Evolutionary conservation across 805 yeast species (phyloP).

Genomic region (Dipodascus geniculatus): DNA sequence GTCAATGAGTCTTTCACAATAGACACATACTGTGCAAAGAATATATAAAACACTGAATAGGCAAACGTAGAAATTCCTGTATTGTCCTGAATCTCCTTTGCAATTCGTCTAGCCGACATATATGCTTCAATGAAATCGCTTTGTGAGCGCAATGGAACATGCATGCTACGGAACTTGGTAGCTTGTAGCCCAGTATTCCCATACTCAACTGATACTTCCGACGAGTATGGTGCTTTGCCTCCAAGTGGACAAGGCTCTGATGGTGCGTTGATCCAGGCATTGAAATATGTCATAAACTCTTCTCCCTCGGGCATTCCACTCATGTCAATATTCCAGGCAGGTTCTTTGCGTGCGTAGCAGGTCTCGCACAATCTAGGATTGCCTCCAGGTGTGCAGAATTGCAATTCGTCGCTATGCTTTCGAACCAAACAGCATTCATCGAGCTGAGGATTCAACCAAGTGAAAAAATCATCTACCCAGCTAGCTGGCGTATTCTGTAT

Average conservation of each 20-base stretch:
- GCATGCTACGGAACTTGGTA: slow-evolving; percentile 70
- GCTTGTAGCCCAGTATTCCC: slow-evolving; percentile 33
- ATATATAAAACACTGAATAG: slow-evolving; percentile 85
- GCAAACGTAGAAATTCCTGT: slow-evolving; percentile 59
- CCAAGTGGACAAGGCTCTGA: slow-evolving; percentile 92
- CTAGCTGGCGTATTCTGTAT: slow-evolving; percentile 75
- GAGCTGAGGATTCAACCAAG: slow-evolving; percentile 76
- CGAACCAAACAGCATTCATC: slow-evolving; percentile 76
- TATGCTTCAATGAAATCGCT: slow-evolving; percentile 74
- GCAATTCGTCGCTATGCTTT: slow-evolving; percentile 36
- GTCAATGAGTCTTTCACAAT: slow-evolving; percentile 49
- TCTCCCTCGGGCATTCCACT: slow-evolving; percentile 69
- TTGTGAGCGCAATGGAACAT: slow-evolving; percentile 70
- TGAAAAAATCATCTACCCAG: slow-evolving; percentile 86
- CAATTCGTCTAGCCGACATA: slow-evolving; percentile 55
- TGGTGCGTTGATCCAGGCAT: slow-evolving; percentile 72
- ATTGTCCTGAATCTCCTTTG: slow-evolving; percentile 33
- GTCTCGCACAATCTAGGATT: slow-evolving; percentile 62
- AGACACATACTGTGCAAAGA: slow-evolving; percentile 76
- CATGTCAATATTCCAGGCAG: slow-evolving; percentile 63
- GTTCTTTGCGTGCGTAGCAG: slow-evolving; percentile 51
- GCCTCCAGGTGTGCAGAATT: slow-evolving; percentile 54
- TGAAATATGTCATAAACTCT: slow-evolving; percentile 59
- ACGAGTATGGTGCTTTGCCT: slow-evolving; percentile 84
- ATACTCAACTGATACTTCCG: slow-evolving; percentile 38